Conservation (phyloP, 345 rosid species). For the Syzygium oleosum region DNA sequence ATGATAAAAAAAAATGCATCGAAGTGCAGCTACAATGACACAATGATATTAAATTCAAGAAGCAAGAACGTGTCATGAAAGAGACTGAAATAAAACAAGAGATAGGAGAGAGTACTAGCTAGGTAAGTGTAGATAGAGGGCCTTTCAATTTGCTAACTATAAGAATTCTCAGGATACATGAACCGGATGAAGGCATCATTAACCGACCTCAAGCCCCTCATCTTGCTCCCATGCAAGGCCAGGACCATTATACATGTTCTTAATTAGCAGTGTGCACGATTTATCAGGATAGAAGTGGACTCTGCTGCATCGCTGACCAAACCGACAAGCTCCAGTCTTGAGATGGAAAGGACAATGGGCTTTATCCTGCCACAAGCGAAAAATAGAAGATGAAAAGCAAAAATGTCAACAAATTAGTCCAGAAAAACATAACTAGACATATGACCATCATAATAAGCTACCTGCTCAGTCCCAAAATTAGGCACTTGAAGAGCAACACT, state of each 20-base stretch:
- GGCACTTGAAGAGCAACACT: constrained; percentile 83
- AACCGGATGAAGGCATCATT: constrained; percentile 52
- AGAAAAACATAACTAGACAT: neutral
- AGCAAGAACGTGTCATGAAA: neutral
- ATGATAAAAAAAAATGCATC: neutral
- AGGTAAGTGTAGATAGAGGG: neutral
- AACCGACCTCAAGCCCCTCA: constrained; percentile 99
- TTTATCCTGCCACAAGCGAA: constrained; percentile 56
- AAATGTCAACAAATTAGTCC: neutral
- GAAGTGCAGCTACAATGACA: neutral
- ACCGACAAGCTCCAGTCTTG: constrained; percentile 94
- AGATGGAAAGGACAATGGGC: constrained; percentile 97
- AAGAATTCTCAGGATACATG: constrained; percentile 70
- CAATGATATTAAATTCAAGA: neutral
- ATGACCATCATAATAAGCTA: neutral
- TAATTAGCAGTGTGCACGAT: constrained; percentile 81
- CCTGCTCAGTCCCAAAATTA: constrained; percentile 96
- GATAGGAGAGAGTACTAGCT: neutral
- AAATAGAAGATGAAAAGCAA: constrained; percentile 1
- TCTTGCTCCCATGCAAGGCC: constrained; percentile 97
- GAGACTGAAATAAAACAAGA: neutral
- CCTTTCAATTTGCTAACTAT: neutral
- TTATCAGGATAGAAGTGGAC: constrained; percentile 89
- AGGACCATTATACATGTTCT: constrained; percentile 92
- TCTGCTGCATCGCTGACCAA: constrained; percentile 94